Base-by-base conservation (phyloP, 2,329 filamentous ascomycete species). In the Boeremia exigua region DNA sequence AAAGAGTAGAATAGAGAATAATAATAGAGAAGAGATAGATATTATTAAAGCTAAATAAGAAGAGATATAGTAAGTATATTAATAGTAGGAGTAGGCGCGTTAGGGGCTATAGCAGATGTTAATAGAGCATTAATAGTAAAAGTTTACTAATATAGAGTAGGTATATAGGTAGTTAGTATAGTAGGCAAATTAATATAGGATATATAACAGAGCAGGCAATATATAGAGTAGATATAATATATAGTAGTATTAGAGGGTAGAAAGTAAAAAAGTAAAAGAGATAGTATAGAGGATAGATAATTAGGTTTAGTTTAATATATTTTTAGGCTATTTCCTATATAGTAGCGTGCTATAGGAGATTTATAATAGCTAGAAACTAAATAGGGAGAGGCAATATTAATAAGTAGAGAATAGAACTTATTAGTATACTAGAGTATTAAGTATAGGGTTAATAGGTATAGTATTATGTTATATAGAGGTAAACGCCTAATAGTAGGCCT, bases 281-380 rank as follows among this genome's bases (percentile, higher is more conserved):
- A 53, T 38, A 34, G 33, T 53, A 25, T 52, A 48, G 50, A 19
- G 12, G 23, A 4, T 58, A 42, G 44, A 58, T 14, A 39, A 48
- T 15, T 28, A 54, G 38, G 48, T 48, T 4, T 8, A 43, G 50
- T 56, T 52, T 38, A 39, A 56, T 14, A n/a, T n/a, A 12, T 60
- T 48, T 56, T 56, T 40, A 51, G 51, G 48, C 12, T 61, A 48
- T 51, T 61, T 50, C 34, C 15, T n/a, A 43, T 58, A 32, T 48
- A 39, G 34, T 29, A 29, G 28, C 19, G 44, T 59, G 36, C 59
- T 36, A 32, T 34, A 61, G 47, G 40, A 39, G 37, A 39, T 59
- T n/a, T 61, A 32, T 23, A 50, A 56, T 17, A n/a, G 32, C 29
- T 54, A 45, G 44, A 29, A 56, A 39, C 14, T 36, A 6, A 49